Percentiles rank a stretch among this genome's conserved stretches.
Conservation (phyloP, 2,329 filamentous ascomycete species). For the Sarocladiaceae sp. region DNA sequence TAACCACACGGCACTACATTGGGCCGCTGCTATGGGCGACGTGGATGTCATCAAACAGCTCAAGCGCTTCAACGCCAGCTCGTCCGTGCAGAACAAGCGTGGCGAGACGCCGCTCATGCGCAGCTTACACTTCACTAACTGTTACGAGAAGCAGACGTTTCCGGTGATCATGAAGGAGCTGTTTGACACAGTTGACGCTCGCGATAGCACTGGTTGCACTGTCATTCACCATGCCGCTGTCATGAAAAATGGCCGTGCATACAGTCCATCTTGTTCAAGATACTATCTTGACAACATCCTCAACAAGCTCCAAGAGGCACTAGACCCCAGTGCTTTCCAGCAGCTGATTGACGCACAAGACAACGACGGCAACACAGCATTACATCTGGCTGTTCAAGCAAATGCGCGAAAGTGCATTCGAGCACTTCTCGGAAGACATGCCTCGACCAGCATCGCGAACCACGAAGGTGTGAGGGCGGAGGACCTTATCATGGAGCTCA, state of each 20-base stretch:
- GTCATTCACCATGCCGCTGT: constrained; percentile 93
- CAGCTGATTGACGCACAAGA: constrained; percentile 79
- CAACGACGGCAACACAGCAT: constrained; percentile 81
- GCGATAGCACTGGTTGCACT: constrained; percentile 78
- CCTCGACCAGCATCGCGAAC: constrained; percentile 79
- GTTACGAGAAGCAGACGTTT: constrained; percentile 90
- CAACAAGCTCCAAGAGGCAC: constrained; percentile 76
- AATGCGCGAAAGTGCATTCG: constrained; percentile 89
- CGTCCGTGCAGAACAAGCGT: constrained; percentile 64
- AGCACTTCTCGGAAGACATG: constrained; percentile 72
- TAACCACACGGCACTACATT: constrained; percentile 89
- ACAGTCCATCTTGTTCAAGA: constrained; percentile 81
- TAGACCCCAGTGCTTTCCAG: constrained; percentile 72
- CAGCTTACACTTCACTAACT: constrained; percentile 94
- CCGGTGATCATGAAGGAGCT: constrained; percentile 79
- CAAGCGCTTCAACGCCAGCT: constrained; percentile 72
- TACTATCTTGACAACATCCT: constrained; percentile 93
- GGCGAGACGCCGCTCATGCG: constrained; percentile 93
- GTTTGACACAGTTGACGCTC: constrained; percentile 72
- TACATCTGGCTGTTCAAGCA: constrained; percentile 70
- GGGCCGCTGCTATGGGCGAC: constrained; percentile 97
- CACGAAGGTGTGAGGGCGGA: constrained; percentile 78
- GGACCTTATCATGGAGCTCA: constrained; percentile 73
- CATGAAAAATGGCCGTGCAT: constrained; percentile 74
- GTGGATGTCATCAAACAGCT: constrained; percentile 86